Evolutionary conservation across 345 rosid genomes (phyloP).

Genomic region (Citrus maxima): DNA sequence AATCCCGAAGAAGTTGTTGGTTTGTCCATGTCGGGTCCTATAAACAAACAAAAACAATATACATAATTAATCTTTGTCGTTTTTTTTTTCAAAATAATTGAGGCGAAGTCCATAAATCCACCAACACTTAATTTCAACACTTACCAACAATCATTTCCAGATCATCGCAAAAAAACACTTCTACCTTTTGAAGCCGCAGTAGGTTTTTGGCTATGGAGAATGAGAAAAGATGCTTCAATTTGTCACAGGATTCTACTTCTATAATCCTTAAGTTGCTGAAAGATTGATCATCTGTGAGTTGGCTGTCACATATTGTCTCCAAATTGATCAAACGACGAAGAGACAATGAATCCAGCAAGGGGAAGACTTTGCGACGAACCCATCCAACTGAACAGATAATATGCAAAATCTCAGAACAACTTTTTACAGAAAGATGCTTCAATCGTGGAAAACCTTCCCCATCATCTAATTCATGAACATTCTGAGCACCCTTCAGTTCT

Average conservation of each 20-base stretch:
- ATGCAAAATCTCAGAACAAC: background rate
- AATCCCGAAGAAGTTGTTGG: too few relatives aligned
- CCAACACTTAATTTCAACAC: background rate
- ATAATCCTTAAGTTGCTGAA: slow-evolving; percentile 12
- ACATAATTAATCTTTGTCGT: too few relatives aligned
- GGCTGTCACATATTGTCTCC: too few relatives aligned
- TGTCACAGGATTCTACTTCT: background rate
- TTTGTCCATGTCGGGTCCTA: background rate
- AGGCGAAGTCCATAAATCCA: fast-evolving
- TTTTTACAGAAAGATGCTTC: slow-evolving; percentile 2
- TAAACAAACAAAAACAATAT: too few relatives aligned
- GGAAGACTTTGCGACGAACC: background rate
- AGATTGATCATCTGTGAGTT: background rate
- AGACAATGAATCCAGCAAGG: slow-evolving; percentile 6
- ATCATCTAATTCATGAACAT: background rate
- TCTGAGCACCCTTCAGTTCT: background rate
- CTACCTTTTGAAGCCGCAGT: fast-evolving
- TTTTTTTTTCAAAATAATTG: too few relatives aligned
- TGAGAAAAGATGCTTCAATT: slow-evolving; percentile 15
- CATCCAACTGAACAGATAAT: background rate
- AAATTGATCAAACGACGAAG: too few relatives aligned
- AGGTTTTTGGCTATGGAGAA: background rate
- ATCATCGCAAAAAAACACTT: background rate
- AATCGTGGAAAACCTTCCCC: slow-evolving; percentile 12
- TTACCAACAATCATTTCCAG: slow-evolving; percentile 10